phyloP scores from a whole-genome alignment of 73 alveolate genomes.

The Effrenium voratum region DNA sequence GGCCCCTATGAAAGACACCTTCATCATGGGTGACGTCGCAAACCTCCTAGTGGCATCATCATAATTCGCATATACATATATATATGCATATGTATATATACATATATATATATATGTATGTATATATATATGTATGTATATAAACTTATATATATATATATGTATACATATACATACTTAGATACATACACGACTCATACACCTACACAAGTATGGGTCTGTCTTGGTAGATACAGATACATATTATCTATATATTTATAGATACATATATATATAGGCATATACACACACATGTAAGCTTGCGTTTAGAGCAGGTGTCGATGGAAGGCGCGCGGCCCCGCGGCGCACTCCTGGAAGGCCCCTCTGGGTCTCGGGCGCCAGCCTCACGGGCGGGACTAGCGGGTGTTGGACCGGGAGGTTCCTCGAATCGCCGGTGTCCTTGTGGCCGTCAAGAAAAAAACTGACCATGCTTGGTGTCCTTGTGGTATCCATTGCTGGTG shows the following conservation, averaged over 20 bases:
- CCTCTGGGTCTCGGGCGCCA: conserved; percentile 81
- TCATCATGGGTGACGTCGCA: neutral
- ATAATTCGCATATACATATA: neutral
- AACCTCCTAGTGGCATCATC: neutral
- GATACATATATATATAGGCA: neutral
- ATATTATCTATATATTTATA: neutral
- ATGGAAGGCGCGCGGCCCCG: neutral
- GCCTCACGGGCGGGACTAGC: no score
- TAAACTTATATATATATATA: no score
- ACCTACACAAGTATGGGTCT: no score
- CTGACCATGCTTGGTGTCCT: no score
- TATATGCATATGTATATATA: neutral
- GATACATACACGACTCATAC: neutral
- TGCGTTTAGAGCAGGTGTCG: neutral
- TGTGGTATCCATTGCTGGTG: no score
- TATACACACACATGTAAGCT: neutral
- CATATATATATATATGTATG: neutral
- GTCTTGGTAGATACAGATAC: neutral
- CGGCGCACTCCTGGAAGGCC: conserved; percentile 42
- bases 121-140: no score
- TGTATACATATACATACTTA: neutral
- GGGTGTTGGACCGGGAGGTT: no score
- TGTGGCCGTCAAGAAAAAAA: no score
- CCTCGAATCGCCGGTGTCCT: no score
- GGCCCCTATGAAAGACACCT: no score